Evolutionary conservation across 345 rosid species (phyloP).

Genomic region (Eucalyptus regnans): DNA sequence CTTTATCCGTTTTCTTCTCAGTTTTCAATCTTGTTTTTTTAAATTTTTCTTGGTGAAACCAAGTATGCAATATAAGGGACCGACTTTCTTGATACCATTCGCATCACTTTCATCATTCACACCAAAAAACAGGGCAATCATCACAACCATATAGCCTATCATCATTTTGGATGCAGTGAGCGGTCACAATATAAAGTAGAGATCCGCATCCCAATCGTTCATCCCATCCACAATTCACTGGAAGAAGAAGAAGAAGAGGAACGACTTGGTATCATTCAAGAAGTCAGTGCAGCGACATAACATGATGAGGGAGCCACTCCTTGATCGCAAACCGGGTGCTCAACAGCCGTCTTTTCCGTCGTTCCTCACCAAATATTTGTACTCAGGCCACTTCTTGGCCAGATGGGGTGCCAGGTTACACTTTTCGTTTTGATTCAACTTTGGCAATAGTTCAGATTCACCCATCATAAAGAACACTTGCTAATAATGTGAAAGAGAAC

Average conservation of each 20-base stretch:
- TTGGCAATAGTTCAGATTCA: background rate
- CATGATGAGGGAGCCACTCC: background rate
- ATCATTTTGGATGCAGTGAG: background rate
- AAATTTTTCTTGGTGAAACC: background rate
- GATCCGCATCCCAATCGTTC: background rate
- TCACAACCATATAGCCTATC: background rate
- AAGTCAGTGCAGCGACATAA: background rate
- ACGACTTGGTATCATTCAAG: background rate
- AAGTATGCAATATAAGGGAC: background rate
- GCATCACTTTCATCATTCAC: background rate
- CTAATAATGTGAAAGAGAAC: background rate
- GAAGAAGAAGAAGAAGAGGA: background rate
- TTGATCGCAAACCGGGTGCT: background rate
- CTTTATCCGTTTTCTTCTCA: background rate
- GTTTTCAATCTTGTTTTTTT: background rate
- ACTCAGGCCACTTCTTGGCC: conserved; percentile 66
- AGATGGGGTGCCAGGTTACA: conserved; percentile 82
- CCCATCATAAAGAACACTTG: background rate
- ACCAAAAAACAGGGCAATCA: background rate
- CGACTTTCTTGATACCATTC: background rate
- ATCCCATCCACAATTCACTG: background rate
- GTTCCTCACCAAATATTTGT: conserved; percentile 26
- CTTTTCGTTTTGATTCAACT: background rate
- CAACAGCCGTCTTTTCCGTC: background rate
- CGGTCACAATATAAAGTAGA: background rate